These are phyloP conservation scores for Cyberlindnera meyerae DNA, from an alignment of 805 yeast genomes.

Conservation along the genomic window DNA sequence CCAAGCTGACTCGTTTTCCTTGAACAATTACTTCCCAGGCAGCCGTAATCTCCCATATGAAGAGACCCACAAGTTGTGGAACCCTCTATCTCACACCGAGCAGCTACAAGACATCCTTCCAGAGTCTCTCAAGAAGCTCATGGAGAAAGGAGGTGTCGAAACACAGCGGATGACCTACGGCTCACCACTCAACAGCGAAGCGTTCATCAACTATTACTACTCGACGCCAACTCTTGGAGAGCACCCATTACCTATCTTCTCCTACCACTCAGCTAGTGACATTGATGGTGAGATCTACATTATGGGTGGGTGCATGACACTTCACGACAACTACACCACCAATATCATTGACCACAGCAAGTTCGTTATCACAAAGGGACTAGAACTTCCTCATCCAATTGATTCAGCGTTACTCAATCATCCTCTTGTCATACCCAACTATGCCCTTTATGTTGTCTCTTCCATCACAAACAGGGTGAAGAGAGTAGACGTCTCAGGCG, in stretches of 20 bases:
- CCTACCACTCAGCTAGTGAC: slow-evolving; percentile 40
- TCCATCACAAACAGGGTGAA: slow-evolving; percentile 35
- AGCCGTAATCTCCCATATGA: too few species aligned
- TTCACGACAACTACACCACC: background rate
- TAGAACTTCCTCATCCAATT: slow-evolving; percentile 43
- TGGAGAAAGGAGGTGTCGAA: slow-evolving; percentile 9
- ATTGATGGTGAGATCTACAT: slow-evolving; percentile 34
- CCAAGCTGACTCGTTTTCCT: too few species aligned
- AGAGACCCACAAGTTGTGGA: slow-evolving; percentile 3
- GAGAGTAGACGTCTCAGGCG: slow-evolving; percentile 32
- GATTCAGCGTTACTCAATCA: slow-evolving; percentile 35
- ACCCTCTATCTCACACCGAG: background rate
- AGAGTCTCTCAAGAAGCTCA: slow-evolving; percentile 7
- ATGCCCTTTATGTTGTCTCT: slow-evolving; percentile 33
- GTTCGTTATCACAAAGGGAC: slow-evolving; percentile 33
- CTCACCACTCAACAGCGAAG: slow-evolving; percentile 1
- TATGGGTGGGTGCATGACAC: slow-evolving; percentile 39
- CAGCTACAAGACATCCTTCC: slow-evolving; percentile 1
- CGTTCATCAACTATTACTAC: slow-evolving; percentile 20
- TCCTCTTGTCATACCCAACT: slow-evolving; percentile 38
- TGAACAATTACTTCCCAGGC: too few species aligned
- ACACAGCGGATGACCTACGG: background rate
- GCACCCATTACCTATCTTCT: slow-evolving; percentile 36
- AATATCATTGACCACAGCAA: slow-evolving; percentile 28
- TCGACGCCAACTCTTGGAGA: slow-evolving; percentile 35